Evolutionary conservation across 2,329 filamentous ascomycete genomes (phyloP).

Genomic region (Clathrospora elynae): DNA sequence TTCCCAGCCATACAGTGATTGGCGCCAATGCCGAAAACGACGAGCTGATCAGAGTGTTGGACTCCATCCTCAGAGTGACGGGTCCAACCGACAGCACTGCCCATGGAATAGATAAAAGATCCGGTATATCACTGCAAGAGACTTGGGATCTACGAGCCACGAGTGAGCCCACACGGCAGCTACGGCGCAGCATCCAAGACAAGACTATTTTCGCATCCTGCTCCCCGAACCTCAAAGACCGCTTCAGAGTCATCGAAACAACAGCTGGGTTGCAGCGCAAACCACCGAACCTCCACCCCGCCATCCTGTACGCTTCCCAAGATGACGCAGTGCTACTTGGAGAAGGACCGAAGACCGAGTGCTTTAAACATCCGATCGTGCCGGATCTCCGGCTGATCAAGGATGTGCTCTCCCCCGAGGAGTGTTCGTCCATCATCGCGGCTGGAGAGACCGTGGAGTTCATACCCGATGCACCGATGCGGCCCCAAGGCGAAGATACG

Average conservation of each 20-base stretch:
- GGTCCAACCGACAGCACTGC: constrained; percentile 61
- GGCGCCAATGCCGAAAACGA: constrained; percentile 55
- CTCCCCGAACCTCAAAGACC: constrained; percentile 30
- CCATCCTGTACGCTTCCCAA: constrained; percentile 66
- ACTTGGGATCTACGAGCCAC: constrained; percentile 64
- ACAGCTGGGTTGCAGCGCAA: constrained; percentile 66
- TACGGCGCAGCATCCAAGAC: constrained; percentile 65
- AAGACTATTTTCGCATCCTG: constrained; percentile 50
- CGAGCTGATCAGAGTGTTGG: constrained; percentile 62
- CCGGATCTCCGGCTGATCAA: constrained; percentile 65
- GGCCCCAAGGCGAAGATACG: constrained; percentile 65
- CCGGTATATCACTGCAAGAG: constrained; percentile 62
- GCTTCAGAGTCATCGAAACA: constrained; percentile 66
- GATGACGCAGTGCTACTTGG: constrained; percentile 62
- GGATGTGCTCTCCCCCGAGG: constrained; percentile 63
- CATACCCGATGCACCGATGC: constrained; percentile 69
- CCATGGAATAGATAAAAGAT: constrained; percentile 26
- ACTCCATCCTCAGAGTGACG: constrained; percentile 67
- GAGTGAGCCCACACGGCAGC: constrained; percentile 49
- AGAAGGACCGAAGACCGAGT: constrained; percentile 55
- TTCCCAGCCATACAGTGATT: constrained; percentile 42
- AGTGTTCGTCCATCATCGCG: constrained; percentile 70
- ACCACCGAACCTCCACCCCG: constrained; percentile 70
- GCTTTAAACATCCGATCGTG: constrained; percentile 65
- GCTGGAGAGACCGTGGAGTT: constrained; percentile 70